These are phyloP conservation scores for Alternaria burnsii DNA, from an alignment of 2,329 filamentous ascomycete species.

Conservation along the genomic window DNA sequence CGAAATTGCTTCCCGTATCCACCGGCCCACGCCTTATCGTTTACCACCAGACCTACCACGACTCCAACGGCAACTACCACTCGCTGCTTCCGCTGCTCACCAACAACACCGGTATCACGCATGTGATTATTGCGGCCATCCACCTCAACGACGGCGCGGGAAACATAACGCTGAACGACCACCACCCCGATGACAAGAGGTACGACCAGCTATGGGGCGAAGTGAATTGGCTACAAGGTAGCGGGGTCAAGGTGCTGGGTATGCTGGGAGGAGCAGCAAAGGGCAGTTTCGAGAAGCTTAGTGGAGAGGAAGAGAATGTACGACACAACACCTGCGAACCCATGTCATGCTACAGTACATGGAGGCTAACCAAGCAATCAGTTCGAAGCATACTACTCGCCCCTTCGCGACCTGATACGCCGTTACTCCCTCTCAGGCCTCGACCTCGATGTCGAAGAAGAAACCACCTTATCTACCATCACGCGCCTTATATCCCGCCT, in stretches of 20 bases:
- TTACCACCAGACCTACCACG: constrained; percentile 73
- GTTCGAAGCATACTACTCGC: constrained; percentile 78
- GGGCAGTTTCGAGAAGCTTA: constrained; percentile 70
- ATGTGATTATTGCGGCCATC: constrained; percentile 86
- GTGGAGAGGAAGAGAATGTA: constrained; percentile 46
- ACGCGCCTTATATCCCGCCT: constrained; percentile 60
- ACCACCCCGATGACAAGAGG: constrained; percentile 70
- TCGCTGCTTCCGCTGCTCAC: constrained; percentile 69
- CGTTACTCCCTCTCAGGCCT: constrained; percentile 57
- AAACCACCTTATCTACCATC: constrained; percentile 71
- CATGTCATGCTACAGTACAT: neutral
- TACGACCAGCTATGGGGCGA: constrained; percentile 83
- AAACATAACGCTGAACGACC: constrained; percentile 81
- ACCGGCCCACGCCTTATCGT: constrained; percentile 58
- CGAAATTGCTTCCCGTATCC: constrained; percentile 46
- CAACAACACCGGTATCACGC: constrained; percentile 72
- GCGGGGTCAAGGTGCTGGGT: constrained; percentile 80
- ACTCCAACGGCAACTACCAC: constrained; percentile 62
- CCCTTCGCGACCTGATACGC: constrained; percentile 71
- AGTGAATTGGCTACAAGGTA: constrained; percentile 72
- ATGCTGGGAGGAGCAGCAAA: constrained; percentile 88
- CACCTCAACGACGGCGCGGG: constrained; percentile 77
- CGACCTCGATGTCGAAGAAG: constrained; percentile 68
- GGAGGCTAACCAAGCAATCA: constrained; percentile 35
- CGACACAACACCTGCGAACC: constrained; percentile 1